phyloP scores from a whole-genome alignment of 2,329 filamentous ascomycete genomes.

The Stenocarpella maydis region DNA sequence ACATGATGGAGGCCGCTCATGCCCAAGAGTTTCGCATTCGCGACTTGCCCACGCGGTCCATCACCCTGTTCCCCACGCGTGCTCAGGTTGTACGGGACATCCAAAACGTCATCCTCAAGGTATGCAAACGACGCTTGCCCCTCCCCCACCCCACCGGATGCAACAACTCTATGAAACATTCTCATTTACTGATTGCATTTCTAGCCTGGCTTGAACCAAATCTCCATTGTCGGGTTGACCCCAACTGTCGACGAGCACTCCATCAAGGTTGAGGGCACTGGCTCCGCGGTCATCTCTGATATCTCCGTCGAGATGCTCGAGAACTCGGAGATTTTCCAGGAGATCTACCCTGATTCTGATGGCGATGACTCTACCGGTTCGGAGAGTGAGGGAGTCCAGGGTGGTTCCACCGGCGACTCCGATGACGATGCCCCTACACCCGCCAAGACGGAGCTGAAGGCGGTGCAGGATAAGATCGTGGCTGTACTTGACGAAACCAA shows the following conservation, averaged over 20 bases:
- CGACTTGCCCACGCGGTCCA: conserved; percentile 65
- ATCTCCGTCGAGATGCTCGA: conserved; percentile 67
- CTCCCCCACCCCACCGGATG: too few relatives aligned
- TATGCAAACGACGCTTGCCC: conserved; percentile 38
- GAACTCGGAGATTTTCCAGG: conserved; percentile 62
- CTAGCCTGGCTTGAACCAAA: conserved; percentile 63
- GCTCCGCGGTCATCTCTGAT: conserved; percentile 67
- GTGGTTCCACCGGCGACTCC: conserved; percentile 38
- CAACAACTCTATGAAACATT: neutral
- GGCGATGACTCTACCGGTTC: conserved; percentile 44
- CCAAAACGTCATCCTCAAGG: conserved; percentile 58
- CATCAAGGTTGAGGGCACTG: conserved; percentile 67
- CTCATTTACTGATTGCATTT: neutral
- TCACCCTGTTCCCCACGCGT: conserved; percentile 68
- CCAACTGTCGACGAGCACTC: conserved; percentile 62
- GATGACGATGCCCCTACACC: conserved; percentile 36
- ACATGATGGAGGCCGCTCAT: conserved; percentile 49
- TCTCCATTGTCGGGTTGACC: conserved; percentile 63
- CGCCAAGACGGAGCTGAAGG: conserved; percentile 41
- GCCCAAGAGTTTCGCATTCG: conserved; percentile 62
- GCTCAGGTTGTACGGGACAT: conserved; percentile 70
- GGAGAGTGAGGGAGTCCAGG: conserved; percentile 40
- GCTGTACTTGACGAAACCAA: conserved; percentile 44
- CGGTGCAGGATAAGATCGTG: conserved; percentile 44
- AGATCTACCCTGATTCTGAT: conserved; percentile 60